These are phyloP conservation scores for Daldinia eschscholtzii DNA, from an alignment of 2,329 filamentous ascomycete species.

Conservation along the genomic window DNA sequence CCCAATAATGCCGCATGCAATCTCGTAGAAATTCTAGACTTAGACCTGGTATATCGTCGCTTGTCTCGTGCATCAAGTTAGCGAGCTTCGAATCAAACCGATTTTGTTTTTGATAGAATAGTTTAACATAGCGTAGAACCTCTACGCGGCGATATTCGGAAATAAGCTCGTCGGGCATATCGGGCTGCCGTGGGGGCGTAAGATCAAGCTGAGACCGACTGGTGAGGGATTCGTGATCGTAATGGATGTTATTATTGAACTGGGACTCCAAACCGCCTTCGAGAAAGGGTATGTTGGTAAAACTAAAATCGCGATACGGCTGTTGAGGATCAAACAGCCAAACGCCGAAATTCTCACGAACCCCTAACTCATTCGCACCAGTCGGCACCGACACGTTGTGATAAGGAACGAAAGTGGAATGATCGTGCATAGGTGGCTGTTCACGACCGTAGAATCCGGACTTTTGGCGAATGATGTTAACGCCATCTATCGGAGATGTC, in stretches of 20 bases:
- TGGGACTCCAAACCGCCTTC: constrained; percentile 65
- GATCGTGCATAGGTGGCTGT: constrained; percentile 48
- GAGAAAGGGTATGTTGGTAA: constrained; percentile 61
- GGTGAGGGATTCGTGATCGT: constrained; percentile 64
- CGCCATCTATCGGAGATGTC: constrained; percentile 54
- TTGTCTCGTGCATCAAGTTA: constrained; percentile 55
- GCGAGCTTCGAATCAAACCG: constrained; percentile 53
- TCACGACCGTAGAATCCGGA: constrained; percentile 54
- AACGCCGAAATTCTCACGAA: constrained; percentile 59
- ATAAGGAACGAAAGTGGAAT: constrained; percentile 54
- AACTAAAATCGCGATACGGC: constrained; percentile 58
- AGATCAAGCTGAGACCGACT: constrained; percentile 62
- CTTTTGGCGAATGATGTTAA: constrained; percentile 56
- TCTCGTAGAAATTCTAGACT: constrained; percentile 86
- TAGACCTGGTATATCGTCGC: constrained; percentile 64
- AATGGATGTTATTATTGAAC: constrained; percentile 65
- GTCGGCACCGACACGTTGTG: constrained; percentile 52
- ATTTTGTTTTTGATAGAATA: constrained; percentile 60
- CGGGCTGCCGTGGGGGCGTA: constrained; percentile 57
- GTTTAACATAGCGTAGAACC: constrained; percentile 58
- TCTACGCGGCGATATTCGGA: constrained; percentile 61
- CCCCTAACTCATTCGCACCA: constrained; percentile 54
- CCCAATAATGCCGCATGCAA: constrained; percentile 90
- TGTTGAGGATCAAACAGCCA: constrained; percentile 66
- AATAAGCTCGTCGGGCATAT: constrained; percentile 60